Evolutionary conservation across 2,329 filamentous ascomycete genomes (phyloP), one percentile per base, ranked within the genome.

Genomic region (Hansfordia pulvinata): DNA sequence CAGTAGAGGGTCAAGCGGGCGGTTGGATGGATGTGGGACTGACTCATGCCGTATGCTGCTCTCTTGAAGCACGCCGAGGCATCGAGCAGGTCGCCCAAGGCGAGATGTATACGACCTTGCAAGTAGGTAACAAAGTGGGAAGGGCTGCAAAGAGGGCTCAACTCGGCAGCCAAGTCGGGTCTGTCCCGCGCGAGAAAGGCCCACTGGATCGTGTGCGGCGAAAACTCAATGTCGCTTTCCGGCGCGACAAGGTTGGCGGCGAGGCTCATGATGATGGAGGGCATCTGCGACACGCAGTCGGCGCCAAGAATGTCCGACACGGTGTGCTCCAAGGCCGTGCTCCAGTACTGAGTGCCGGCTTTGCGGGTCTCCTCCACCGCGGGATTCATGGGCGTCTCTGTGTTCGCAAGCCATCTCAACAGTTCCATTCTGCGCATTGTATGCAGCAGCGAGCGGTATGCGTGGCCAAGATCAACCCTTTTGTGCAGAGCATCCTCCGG

Each of bases 11-110:
- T n/a, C 11, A 6, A 23, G 6, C 14, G 9, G 4, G 7, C n/a
- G 12, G 8, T 8, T 7, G 14, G 23, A 10, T 5, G 10, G 13
- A 16, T 5, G 8, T 9, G 6, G 20, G 28, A 64, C 77, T 59
- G 68, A 86, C 83, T 76, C 50, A 93, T 71, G 30, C 78, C 76
- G 41, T 82, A 78, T 12, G 84, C 82, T 32, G 85, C 82, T 46
- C 79, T 88, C 38, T 75, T 76, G 52, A 98, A 94, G 43, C 73
- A 70, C 16, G 69, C 58, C 16, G 82, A 70, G 29, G 90, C 88
- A 20, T 70, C 62, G 31, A 71, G 68, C 46, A 76, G 76, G 43
- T 93, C 78, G 28, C 76, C 77, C 35, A 77, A 67, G 5, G 76
- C 72, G 18, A 96, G 59, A 37, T 72, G 68, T 25, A 93, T 64